Conservation (phyloP, 2,329 filamentous ascomycete species). For the Talaromyces atroroseus region DNA sequence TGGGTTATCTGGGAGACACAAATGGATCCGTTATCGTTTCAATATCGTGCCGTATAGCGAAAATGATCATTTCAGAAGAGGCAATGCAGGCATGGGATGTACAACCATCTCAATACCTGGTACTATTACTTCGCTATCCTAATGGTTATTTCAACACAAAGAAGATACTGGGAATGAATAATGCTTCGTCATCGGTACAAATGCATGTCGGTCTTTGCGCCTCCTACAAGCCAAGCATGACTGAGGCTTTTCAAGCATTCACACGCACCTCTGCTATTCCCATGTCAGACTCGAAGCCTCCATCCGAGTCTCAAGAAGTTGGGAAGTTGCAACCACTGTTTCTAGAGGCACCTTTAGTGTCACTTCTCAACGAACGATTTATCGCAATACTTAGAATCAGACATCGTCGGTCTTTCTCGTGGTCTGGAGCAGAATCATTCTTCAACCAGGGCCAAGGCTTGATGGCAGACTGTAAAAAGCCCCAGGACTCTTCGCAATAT, state of each 20-base stretch:
- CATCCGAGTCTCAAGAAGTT: not conserved
- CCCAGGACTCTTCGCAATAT: slow-evolving; percentile 16
- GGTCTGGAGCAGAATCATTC: slow-evolving; percentile 62
- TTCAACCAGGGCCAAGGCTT: slow-evolving; percentile 46
- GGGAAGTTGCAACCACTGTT: slow-evolving; percentile 53
- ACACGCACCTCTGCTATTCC: not conserved
- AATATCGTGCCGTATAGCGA: slow-evolving; percentile 63
- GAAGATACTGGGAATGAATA: slow-evolving; percentile 43
- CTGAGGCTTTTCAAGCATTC: slow-evolving; percentile 52
- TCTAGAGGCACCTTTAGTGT: slow-evolving; percentile 66
- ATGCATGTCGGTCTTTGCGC: slow-evolving; percentile 67
- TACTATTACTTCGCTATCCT: slow-evolving; percentile 64
- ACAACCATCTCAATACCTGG: slow-evolving; percentile 44
- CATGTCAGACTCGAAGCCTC: not conserved
- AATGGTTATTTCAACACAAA: slow-evolving; percentile 58
- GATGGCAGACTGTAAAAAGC: slow-evolving; percentile 12
- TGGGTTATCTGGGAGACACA: slow-evolving; percentile 57
- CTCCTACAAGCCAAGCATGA: slow-evolving; percentile 63
- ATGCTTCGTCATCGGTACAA: slow-evolving; percentile 37
- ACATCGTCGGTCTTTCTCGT: slow-evolving; percentile 48
- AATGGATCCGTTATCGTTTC: slow-evolving; percentile 53
- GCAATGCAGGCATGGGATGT: slow-evolving; percentile 16
- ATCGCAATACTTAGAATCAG: slow-evolving; percentile 58
- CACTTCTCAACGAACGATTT: slow-evolving; percentile 63
- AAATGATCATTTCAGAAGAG: slow-evolving; percentile 31